Conservation (phyloP, 2,329 filamentous ascomycete species). For the Phaeosphaeriaceae sp. region DNA sequence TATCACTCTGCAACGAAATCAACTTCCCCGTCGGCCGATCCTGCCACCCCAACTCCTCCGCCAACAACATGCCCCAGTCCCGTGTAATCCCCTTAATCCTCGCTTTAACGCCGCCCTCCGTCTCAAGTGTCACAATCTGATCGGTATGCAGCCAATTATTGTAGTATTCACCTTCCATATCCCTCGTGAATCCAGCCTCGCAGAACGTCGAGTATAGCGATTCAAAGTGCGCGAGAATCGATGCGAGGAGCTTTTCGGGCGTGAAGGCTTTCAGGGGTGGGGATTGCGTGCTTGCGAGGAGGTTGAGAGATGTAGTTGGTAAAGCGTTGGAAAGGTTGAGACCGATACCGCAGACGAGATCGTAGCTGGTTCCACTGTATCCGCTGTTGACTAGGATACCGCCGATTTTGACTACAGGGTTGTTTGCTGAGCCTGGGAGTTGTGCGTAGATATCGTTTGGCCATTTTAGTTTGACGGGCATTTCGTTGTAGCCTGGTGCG, state of each 20-base stretch:
- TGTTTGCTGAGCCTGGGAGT: constrained; percentile 58
- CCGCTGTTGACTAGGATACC: constrained; percentile 91
- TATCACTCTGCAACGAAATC: constrained; percentile 90
- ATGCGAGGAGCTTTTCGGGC: constrained; percentile 80
- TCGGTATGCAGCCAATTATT: constrained; percentile 76
- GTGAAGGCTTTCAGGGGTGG: constrained; percentile 62
- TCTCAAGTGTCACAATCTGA: constrained; percentile 76
- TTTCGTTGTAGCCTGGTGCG: constrained; percentile 72
- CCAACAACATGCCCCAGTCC: constrained; percentile 89
- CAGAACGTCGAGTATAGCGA: constrained; percentile 77
- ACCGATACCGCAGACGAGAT: constrained; percentile 81
- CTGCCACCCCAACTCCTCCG: constrained; percentile 78
- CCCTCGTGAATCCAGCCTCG: constrained; percentile 72
- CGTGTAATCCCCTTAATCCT: constrained; percentile 83
- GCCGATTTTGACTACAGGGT: constrained; percentile 82
- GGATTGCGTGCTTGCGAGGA: constrained; percentile 60
- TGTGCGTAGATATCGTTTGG: constrained; percentile 81
- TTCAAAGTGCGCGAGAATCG: constrained; percentile 80
- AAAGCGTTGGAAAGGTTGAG: constrained; percentile 83
- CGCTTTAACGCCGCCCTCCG: constrained; percentile 75
- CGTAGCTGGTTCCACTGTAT: constrained; percentile 78
- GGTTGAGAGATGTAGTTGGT: constrained; percentile 86
- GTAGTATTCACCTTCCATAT: constrained; percentile 71
- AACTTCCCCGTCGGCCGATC: constrained; percentile 77
- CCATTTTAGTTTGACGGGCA: constrained; percentile 93